phyloP scores from a whole-genome alignment of 1,139 yeast genomes.

The Magnusiomyces clavatus region DNA sequence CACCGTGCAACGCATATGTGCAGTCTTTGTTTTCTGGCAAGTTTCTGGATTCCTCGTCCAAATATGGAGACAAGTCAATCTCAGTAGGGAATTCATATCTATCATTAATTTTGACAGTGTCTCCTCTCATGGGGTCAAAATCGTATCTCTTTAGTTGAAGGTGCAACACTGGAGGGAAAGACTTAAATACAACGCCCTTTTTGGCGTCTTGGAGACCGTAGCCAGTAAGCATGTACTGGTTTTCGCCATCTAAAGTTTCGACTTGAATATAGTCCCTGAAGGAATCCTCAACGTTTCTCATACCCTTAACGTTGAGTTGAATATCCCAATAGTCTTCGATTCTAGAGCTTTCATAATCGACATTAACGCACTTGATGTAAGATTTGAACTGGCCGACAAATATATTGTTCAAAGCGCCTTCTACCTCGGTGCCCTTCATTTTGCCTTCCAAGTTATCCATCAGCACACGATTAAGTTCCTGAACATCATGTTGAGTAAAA shows the following conservation, averaged over 20 bases:
- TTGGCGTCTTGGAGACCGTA: slow-evolving; percentile 93
- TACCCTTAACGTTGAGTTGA: slow-evolving; percentile 85
- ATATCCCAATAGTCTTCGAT: slow-evolving; percentile 97
- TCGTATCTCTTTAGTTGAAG: slow-evolving; percentile 90
- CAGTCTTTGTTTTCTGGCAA: slow-evolving; percentile 56
- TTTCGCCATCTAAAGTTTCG: slow-evolving; percentile 88
- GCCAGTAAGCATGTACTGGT: slow-evolving; percentile 90
- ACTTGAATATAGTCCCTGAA: slow-evolving; percentile 82
- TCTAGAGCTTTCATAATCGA: slow-evolving; percentile 90
- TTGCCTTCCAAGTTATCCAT: slow-evolving; percentile 91
- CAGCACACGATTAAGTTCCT: slow-evolving; percentile 86
- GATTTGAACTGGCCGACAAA: slow-evolving; percentile 98
- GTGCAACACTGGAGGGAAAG: slow-evolving; percentile 89
- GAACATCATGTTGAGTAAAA: slow-evolving; percentile 96
- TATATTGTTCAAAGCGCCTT: slow-evolving; percentile 66
- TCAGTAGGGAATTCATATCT: slow-evolving; percentile 82
- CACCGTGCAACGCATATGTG: slow-evolving; percentile 75
- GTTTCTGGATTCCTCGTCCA: slow-evolving; percentile 46
- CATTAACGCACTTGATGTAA: slow-evolving; percentile 85
- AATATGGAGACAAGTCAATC: slow-evolving; percentile 71
- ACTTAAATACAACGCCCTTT: slow-evolving; percentile 88
- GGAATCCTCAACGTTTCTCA: slow-evolving; percentile 62
- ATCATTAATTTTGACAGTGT: slow-evolving; percentile 85
- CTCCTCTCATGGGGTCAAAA: slow-evolving; percentile 85
- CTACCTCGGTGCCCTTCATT: slow-evolving; percentile 86